Evolutionary conservation across 2,329 filamentous ascomycete species (phyloP), one percentile per base, ranked within the genome.

Genomic region (Aspergillus candidus): DNA sequence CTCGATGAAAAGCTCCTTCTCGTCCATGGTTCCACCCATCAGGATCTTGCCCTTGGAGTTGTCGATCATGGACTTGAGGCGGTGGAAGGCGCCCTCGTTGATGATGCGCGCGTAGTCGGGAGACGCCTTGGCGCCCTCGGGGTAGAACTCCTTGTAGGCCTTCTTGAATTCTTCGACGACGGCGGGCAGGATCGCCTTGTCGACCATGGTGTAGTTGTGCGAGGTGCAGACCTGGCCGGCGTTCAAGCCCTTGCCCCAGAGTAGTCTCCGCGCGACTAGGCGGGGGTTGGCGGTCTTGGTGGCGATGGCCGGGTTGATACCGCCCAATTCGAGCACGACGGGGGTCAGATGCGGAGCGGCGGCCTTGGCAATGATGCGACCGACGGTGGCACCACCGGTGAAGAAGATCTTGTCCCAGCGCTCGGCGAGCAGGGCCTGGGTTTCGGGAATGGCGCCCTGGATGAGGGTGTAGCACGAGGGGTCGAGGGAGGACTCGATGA

Each of bases 391-490:
- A 58, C 82, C 83, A 43, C 93, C 93, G 1, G 93, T 98, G 72
- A 95, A 98, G 74, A 93, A 90, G 60, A 98, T 94, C 78, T 96
- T 97, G 72, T 94, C 90, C 84, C 90, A 98, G 67, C 91, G 91
- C 72, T 89, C 80, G 46, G 91, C 81, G 30, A 98, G 77, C 35
- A 97, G 72, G 11, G 82, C 82, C 36, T 86, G 88, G 4, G 86
- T 89, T 73, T 95, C 88, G 4, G 83, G 76, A 14, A 95, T 70
- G 22, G 74, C 82, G 48, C 93, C 93, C 63, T 96, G 93, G 54
- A 96, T 74, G 46, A 88, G 79, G 31, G 74, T 72, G 68, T 88
- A 96, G 55, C 82, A 83, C 12, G 80, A 78, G 2, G 81, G 79
- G 63, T 97, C 93, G 41, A 98, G 81, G 32, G 78, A 78, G 33